phyloP scores from a whole-genome alignment of 2,329 filamentous ascomycete species.

The Epichloe festucae region DNA sequence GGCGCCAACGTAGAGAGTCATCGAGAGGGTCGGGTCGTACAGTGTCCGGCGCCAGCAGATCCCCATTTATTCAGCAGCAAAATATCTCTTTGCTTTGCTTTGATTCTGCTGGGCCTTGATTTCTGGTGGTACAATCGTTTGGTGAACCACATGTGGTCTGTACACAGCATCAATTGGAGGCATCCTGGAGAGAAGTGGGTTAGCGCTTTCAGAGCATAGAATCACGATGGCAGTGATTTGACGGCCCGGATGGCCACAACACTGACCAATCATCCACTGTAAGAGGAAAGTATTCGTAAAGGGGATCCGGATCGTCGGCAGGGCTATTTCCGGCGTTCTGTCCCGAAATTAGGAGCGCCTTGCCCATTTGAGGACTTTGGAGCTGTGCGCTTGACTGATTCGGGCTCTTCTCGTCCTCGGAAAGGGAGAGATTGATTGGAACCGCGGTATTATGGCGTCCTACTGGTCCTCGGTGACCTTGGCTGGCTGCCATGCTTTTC shows the following conservation, averaged over 20 bases:
- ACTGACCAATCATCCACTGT: slow-evolving; percentile 73
- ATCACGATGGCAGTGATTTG: background rate
- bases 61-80: slow-evolving; percentile 44
- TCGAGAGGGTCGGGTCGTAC: background rate
- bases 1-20: background rate
- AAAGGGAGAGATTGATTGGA: slow-evolving; percentile 42
- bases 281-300: slow-evolving; percentile 92
- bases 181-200: slow-evolving; percentile 38
- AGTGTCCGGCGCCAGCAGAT: background rate
- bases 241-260: background rate
- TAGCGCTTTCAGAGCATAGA: background rate
- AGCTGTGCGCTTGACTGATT: slow-evolving; percentile 37
- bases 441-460: slow-evolving; percentile 18
- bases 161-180: slow-evolving; percentile 84
- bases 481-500: slow-evolving; percentile 12
- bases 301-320: slow-evolving; percentile 63
- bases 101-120: slow-evolving; percentile 55
- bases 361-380: slow-evolving; percentile 37
- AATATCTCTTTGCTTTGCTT: slow-evolving; percentile 59
- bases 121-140: slow-evolving; percentile 59
- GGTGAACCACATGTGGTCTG: slow-evolving; percentile 84
- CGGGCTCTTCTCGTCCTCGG: slow-evolving; percentile 47
- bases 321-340: slow-evolving; percentile 42
- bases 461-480: slow-evolving; percentile 11
- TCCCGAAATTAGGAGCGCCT: slow-evolving; percentile 20